phyloP scores from a whole-genome alignment of 805 yeast species.

The Ogataea thermomethanolica region DNA sequence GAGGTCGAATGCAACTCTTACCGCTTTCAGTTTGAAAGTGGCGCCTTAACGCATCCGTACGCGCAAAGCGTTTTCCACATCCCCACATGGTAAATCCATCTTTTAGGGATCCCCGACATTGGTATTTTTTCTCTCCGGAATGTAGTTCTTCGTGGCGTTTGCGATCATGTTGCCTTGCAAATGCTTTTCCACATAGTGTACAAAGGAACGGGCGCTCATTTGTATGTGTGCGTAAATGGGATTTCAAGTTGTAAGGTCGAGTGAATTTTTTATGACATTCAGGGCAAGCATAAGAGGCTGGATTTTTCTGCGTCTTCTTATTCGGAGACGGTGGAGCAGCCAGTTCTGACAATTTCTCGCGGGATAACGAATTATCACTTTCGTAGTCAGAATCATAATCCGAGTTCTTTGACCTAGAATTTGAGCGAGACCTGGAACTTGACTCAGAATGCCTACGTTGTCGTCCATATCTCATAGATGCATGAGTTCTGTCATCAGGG shows the following conservation, averaged over 20 bases:
- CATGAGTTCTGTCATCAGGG: slow-evolving; percentile 30
- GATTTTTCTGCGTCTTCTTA: slow-evolving; percentile 64
- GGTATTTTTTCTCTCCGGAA: slow-evolving; percentile 69
- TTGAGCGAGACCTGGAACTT: slow-evolving; percentile 30
- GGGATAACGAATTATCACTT: slow-evolving; percentile 29
- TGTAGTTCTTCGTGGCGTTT: slow-evolving; percentile 76
- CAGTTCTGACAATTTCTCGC: slow-evolving; percentile 63
- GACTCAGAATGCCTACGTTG: slow-evolving; percentile 32
- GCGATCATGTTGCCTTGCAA: slow-evolving; percentile 75
- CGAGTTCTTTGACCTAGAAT: slow-evolving; percentile 23
- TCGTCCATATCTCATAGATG: slow-evolving; percentile 39
- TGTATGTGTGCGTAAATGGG: slow-evolving; percentile 88
- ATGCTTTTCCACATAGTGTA: slow-evolving; percentile 72
- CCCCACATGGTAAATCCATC: slow-evolving; percentile 65
- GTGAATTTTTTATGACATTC: slow-evolving; percentile 86
- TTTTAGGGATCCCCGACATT: slow-evolving; percentile 62
- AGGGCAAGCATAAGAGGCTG: slow-evolving; percentile 72
- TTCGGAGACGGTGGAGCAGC: slow-evolving; percentile 51
- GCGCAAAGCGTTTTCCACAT: slow-evolving; percentile 73
- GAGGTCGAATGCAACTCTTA: slow-evolving; percentile 62
- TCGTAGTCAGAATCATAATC: slow-evolving; percentile 32
- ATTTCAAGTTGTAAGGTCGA: slow-evolving; percentile 86
- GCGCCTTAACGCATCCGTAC: slow-evolving; percentile 75
- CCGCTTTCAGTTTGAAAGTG: slow-evolving; percentile 82
- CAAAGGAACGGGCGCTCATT: slow-evolving; percentile 78